Evolutionary conservation across 352 stramenopile species (phyloP).

Genomic region (Phytophthora pistaciae): DNA sequence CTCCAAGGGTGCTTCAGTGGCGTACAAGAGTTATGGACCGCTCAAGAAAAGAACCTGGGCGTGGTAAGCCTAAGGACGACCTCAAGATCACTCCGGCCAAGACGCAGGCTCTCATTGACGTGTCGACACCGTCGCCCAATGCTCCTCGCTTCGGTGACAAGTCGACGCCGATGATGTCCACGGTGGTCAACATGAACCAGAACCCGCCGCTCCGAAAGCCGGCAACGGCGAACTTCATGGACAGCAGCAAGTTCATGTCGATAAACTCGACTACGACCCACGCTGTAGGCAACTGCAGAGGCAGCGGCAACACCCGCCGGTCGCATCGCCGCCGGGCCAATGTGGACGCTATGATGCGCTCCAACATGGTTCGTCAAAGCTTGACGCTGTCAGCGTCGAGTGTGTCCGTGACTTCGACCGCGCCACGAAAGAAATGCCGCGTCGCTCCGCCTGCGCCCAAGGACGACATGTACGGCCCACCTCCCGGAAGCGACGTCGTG

Average conservation of each 20-base stretch:
- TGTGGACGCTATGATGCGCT: constrained; percentile 77
- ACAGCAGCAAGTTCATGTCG: constrained; percentile 57
- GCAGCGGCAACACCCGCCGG: constrained; percentile 18
- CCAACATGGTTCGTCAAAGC: constrained; percentile 63
- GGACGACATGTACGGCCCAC: constrained; percentile 48
- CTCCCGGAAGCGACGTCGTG: constrained; percentile 53
- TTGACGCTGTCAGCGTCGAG: constrained; percentile 55
- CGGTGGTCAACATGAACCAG: constrained; percentile 39
- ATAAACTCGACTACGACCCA: constrained; percentile 41
- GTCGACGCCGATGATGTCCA: constrained; percentile 22
- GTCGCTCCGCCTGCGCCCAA: constrained; percentile 21
- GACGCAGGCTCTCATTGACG: constrained; percentile 66
- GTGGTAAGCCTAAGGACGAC: constrained; percentile 41
- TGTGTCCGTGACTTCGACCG: constrained; percentile 29
- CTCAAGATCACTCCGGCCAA: constrained; percentile 62
- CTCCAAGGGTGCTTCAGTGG: constrained; percentile 6
- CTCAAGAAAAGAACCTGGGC: constrained; percentile 38
- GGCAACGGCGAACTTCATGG: constrained; percentile 62
- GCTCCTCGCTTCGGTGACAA: constrained; percentile 27
- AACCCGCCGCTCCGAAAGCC: constrained; percentile 44
- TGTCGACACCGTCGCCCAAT: constrained; percentile 63
- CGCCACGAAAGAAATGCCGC: constrained; percentile 21
- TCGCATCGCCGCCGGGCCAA: constrained; percentile 61
- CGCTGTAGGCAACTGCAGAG: constrained; percentile 36
- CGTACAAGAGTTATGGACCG: constrained; percentile 37